A percentile compares a stretch with the other conserved stretches of the same genome.
These are phyloP conservation scores for Brassica hybrid DNA, from an alignment of 441 rosid species.

Conservation along the genomic window DNA sequence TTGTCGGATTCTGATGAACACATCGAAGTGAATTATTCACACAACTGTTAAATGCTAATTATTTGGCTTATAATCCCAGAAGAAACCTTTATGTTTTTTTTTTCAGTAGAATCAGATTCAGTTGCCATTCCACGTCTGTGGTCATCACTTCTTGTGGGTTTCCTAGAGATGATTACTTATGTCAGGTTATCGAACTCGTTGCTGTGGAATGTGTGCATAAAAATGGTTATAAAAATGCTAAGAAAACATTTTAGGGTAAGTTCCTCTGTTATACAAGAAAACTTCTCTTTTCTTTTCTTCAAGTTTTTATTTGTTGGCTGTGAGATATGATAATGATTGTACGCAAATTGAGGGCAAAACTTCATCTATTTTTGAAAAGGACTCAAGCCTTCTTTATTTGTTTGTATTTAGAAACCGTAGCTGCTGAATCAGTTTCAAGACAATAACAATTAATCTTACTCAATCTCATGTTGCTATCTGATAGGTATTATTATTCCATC, in stretches of 20 bases:
- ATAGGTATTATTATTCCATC: slow-evolving; percentile 2
- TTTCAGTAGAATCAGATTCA: not conserved
- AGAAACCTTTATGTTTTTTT: not conserved
- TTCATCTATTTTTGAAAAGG: slow-evolving; percentile 8
- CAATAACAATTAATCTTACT: not conserved
- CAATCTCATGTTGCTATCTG: not conserved
- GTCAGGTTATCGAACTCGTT: no score
- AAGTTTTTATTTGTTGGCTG: not conserved
- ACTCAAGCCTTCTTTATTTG: slow-evolving; percentile 2
- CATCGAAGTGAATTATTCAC: no score
- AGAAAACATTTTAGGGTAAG: not conserved
- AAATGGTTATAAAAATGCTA: not conserved
- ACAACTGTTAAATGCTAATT: no score
- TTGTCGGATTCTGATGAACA: not conserved
- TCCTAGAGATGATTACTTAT: no score
- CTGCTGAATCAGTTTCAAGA: slow-evolving; percentile 18
- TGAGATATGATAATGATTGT: not conserved
- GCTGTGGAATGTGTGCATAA: not conserved
- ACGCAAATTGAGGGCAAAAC: not conserved
- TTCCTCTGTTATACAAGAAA: slow-evolving; percentile 1
- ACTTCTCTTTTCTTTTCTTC: not conserved
- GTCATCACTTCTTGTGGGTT: not conserved
- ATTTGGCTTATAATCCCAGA: not conserved
- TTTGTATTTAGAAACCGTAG: slow-evolving; percentile 8
- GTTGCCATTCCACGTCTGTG: not conserved